phyloP scores from a whole-genome alignment of 495 filamentous ascomycete species.

The Penicillium argentinense region DNA sequence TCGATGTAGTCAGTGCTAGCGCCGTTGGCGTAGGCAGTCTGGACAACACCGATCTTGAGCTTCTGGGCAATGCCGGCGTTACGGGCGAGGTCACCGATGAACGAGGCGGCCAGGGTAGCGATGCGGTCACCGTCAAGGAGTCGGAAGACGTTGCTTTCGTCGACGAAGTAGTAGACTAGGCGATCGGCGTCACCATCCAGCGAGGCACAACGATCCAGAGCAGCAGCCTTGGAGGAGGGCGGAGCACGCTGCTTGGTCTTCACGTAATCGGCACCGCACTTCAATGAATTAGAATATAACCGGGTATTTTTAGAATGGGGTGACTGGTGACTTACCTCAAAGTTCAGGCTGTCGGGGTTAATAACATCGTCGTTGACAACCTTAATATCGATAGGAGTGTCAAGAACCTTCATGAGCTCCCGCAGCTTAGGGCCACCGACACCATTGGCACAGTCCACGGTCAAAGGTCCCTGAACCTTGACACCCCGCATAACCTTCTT shows the following conservation, averaged over 20 bases:
- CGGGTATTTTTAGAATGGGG: neutral
- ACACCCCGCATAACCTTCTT: constrained; percentile 73
- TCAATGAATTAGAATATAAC: constrained; percentile 15
- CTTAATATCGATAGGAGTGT: constrained; percentile 73
- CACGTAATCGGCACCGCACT: constrained; percentile 96
- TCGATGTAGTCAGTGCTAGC: constrained; percentile 90
- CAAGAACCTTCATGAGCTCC: constrained; percentile 82
- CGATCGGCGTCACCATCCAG: constrained; percentile 95
- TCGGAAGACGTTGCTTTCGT: constrained; percentile 77
- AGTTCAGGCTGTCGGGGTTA: constrained; percentile 82
- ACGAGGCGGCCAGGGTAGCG: constrained; percentile 88
- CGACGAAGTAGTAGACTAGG: constrained; percentile 90
- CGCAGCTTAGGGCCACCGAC: constrained; percentile 90
- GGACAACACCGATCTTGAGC: constrained; percentile 87
- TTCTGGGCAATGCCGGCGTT: constrained; percentile 74
- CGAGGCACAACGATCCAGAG: constrained; percentile 82
- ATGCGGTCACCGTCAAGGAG: constrained; percentile 97
- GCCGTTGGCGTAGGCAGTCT: constrained; percentile 97
- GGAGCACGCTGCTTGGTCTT: constrained; percentile 95
- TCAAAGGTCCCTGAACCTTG: constrained; percentile 68
- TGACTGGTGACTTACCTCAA: constrained; percentile 58
- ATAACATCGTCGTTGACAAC: constrained; percentile 90
- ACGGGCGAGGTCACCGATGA: constrained; percentile 85
- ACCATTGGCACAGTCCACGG: constrained; percentile 95
- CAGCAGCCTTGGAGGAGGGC: constrained; percentile 71